Evolutionary conservation across 139 green algal genomes (phyloP).

Genomic region (Closterium sp.): DNA sequence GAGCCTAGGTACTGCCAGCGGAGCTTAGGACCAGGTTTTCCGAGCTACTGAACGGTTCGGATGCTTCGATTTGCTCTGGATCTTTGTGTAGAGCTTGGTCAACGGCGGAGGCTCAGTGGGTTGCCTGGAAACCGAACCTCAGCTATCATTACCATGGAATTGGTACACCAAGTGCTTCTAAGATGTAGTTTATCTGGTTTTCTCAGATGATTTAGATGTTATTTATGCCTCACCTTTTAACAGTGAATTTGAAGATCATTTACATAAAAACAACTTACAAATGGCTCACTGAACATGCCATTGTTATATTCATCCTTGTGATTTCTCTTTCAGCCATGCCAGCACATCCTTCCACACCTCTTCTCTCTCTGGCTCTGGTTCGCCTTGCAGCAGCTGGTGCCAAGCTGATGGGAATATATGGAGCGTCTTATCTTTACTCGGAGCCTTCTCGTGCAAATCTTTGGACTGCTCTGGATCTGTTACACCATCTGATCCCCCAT

Average conservation of each 20-base stretch:
- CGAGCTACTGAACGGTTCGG: neutral
- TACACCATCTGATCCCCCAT: neutral
- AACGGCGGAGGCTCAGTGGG: too few species aligned
- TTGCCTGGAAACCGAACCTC: neutral
- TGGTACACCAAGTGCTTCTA: too few species aligned
- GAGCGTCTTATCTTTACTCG: conserved; percentile 12
- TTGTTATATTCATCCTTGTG: neutral
- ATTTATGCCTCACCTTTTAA: too few species aligned
- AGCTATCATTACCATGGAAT: too few species aligned
- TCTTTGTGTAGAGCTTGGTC: neutral
- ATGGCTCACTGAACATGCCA: too few species aligned
- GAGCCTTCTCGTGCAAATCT: neutral
- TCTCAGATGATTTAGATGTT: too few species aligned
- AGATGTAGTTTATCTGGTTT: too few species aligned
- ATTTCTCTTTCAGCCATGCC: neutral
- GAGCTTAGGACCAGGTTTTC: neutral
- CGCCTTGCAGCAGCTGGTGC: conserved; percentile 11
- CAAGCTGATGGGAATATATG: neutral
- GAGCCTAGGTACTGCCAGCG: neutral
- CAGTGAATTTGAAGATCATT: too few species aligned
- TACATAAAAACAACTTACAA: too few species aligned
- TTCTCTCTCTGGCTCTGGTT: neutral
- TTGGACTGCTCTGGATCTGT: neutral
- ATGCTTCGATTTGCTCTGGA: neutral
- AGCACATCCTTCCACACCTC: conserved; percentile 4